phyloP scores from a whole-genome alignment of 495 filamentous ascomycete genomes.

The Cercophora samala region DNA sequence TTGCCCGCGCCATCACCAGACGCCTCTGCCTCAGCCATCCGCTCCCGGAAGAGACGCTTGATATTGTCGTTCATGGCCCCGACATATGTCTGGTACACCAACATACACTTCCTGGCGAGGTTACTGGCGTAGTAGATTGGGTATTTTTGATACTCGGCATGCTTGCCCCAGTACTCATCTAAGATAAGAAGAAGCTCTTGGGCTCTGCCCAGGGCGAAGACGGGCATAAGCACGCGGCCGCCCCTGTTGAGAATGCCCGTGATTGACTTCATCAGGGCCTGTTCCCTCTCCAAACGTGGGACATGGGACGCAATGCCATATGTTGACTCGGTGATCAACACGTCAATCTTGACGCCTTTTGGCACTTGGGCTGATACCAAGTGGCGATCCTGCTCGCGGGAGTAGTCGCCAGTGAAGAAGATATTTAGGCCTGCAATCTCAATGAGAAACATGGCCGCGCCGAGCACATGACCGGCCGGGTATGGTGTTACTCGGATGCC shows the following conservation, averaged over 20 bases:
- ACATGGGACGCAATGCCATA: slow-evolving; percentile 92
- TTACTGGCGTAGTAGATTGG: slow-evolving; percentile 98
- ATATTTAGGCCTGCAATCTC: slow-evolving; percentile 95
- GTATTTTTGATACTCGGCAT: slow-evolving; percentile 77
- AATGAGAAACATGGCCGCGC: slow-evolving; percentile 97
- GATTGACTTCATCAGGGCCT: slow-evolving; percentile 89
- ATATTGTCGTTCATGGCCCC: slow-evolving; percentile 99
- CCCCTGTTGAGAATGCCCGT: slow-evolving; percentile 85
- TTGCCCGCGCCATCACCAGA: slow-evolving; percentile 64
- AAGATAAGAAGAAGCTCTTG: slow-evolving; percentile 93
- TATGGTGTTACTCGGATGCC: slow-evolving; percentile 96
- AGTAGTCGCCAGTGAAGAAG: slow-evolving; percentile 96
- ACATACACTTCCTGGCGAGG: slow-evolving; percentile 92
- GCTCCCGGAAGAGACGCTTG: slow-evolving; percentile 79
- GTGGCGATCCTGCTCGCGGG: slow-evolving; percentile 89
- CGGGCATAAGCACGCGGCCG: slow-evolving; percentile 88
- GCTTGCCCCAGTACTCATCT: slow-evolving; percentile 92
- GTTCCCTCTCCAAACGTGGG: slow-evolving; percentile 83
- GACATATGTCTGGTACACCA: slow-evolving; percentile 96
- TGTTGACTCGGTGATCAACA: slow-evolving; percentile 94
- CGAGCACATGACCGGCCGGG: slow-evolving; percentile 92
- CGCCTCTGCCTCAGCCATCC: slow-evolving; percentile 81
- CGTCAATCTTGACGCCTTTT: slow-evolving; percentile 79
- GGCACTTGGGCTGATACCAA: slow-evolving; percentile 88
- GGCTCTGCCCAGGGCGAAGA: slow-evolving; percentile 89